A percentile compares a stretch with the other conserved stretches of the same genome.
Conservation (phyloP, 164 flowering plant species). For the Malania oleifera region DNA sequence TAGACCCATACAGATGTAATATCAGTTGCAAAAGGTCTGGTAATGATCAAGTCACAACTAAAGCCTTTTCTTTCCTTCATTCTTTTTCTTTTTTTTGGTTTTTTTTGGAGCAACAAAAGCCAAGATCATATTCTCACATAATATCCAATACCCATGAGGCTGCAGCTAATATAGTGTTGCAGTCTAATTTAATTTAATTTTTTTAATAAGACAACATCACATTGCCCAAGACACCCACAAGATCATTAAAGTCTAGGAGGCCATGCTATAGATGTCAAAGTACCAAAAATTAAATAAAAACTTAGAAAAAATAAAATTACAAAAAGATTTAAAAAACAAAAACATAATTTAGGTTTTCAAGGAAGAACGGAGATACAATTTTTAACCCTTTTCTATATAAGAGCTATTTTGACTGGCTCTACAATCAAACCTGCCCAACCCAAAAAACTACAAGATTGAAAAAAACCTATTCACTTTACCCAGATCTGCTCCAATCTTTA, state of each 20-base stretch:
- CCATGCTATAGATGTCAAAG: not conserved
- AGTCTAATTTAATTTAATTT: no score
- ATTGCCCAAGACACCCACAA: not conserved
- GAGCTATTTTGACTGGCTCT: not conserved
- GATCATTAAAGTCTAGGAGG: not conserved
- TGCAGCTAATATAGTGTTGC: not conserved
- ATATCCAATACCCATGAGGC: not conserved
- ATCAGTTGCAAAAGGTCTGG: no score
- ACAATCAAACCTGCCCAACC: not conserved
- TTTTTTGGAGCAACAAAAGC: not conserved
- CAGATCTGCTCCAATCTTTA: not conserved
- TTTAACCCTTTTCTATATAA: not conserved
- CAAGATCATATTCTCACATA: not conserved
- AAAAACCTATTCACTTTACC: slow-evolving; percentile 2
- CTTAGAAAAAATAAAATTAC: not conserved
- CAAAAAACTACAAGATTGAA: slow-evolving; percentile 3
- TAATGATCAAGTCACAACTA: no score
- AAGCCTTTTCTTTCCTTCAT: no score
- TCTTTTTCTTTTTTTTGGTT: no score
- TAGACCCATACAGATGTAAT: no score
- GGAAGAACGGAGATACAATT: slow-evolving; percentile 7
- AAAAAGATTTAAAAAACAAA: not conserved
- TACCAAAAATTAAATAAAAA: not conserved
- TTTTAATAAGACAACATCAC: no score
- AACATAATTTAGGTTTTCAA: slow-evolving; percentile 8